A percentile compares a stretch with the other conserved stretches of the same genome.
Conservation (phyloP, 2,329 filamentous ascomycete species). For the Penicillium sp. region DNA sequence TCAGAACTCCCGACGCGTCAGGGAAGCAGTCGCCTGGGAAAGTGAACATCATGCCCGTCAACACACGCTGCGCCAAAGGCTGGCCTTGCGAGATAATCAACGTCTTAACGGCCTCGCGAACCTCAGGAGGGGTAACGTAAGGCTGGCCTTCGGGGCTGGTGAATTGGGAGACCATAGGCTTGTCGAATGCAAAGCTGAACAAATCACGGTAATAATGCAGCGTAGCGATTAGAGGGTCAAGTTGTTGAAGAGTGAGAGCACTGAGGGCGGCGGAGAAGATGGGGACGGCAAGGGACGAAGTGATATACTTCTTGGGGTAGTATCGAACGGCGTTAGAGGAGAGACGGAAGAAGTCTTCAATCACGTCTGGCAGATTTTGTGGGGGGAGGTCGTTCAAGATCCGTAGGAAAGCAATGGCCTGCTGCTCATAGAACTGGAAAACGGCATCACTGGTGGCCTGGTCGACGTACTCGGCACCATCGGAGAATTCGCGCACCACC, state of each 20-base stretch:
- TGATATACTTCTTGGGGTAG: conserved; percentile 80
- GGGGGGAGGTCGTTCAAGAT: conserved; percentile 82
- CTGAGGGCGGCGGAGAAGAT: conserved; percentile 86
- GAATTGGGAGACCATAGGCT: conserved; percentile 55
- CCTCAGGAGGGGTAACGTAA: conserved; percentile 63
- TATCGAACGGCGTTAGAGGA: conserved; percentile 89
- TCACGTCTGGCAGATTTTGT: conserved; percentile 74
- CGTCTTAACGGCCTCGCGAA: conserved; percentile 69
- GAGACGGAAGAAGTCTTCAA: conserved; percentile 95
- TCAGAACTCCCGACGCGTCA: conserved; percentile 87
- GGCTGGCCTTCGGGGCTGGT: conserved; percentile 59
- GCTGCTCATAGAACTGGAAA: conserved; percentile 91
- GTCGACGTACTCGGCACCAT: conserved; percentile 81
- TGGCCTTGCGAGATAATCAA: conserved; percentile 70
- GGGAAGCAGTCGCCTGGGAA: conserved; percentile 95
- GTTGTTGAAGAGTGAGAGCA: conserved; percentile 82
- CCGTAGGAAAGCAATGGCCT: conserved; percentile 83
- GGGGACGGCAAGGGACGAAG: conserved; percentile 72
- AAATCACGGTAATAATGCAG: conserved; percentile 92
- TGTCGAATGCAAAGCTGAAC: conserved; percentile 79
- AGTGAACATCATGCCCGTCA: conserved; percentile 99
- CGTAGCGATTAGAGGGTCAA: conserved; percentile 85
- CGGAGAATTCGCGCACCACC: conserved; percentile 91
- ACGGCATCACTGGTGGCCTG: conserved; percentile 79
- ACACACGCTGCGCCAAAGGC: conserved; percentile 76